Evolutionary conservation across 2,329 filamentous ascomycete species (phyloP), one percentile per base, ranked within the genome.

Genomic region (Pseudogymnoascus pannorum): DNA sequence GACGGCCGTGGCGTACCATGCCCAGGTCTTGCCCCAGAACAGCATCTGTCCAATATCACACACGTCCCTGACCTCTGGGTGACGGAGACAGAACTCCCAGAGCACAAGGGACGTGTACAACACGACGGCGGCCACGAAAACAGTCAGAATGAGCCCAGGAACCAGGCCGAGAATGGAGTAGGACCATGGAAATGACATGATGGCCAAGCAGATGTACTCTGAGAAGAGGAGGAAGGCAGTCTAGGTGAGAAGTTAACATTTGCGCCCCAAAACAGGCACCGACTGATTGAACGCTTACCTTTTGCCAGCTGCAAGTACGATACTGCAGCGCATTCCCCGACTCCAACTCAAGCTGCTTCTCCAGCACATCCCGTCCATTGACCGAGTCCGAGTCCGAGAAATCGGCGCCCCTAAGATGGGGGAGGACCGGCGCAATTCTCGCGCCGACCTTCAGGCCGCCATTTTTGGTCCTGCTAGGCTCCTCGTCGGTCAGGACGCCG

Each of bases 1-100:
- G 72, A 91, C 76, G 1, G 91, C 92, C 0, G 84, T 87, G 29
- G 77, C 78, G 72, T 81, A 87, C 84, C 84, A 87, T 2, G 82
- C 84, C 83, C 87, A 90, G 63, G 82, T 85, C 73, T 90, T 86
- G 66, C 88, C 87, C 87, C 88, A 95, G 75, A 96, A 96, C 20
- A 97, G 83, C 82, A 92, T 92, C 74, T 96, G 91, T n/a, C 92
- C 92, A 71, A 97, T 89, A 72, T 97, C 92, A 72, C 92, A 96
- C 12, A 96, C 90, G 76, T 97, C 92, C 68, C 91, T 87, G 63
- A 96, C 87, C 73, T 97, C 91, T 0, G 92, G 92, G 71, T 97
- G 91, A 57, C 91, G 85, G 62, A 97, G 77, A 72, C 92, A 97
- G 70, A 96, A 96, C 72, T 92, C 86, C 83, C 84, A 87, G 57